Conservation (phyloP, 495 filamentous ascomycete genomes). For the Lepidopterella palustris region DNA sequence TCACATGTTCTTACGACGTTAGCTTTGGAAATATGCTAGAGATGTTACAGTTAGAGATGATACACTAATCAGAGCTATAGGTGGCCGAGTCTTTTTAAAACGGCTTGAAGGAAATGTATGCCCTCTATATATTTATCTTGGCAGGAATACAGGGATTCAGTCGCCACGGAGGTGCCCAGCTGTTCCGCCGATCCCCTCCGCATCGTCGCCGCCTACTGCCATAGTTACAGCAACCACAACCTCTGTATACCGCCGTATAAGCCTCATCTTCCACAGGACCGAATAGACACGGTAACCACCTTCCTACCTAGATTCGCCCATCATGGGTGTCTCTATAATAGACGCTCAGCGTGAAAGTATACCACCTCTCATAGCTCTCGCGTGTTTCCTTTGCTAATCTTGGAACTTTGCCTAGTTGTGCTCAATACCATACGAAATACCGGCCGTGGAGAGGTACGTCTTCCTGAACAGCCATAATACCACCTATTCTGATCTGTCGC, state of each 20-base stretch:
- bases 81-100: no score
- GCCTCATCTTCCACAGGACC: neutral
- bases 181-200: neutral
- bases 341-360: constrained; percentile 38
- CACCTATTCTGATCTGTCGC: constrained; percentile 27
- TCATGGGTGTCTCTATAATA: constrained; percentile 38
- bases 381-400: constrained; percentile 5
- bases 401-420: constrained; percentile 47
- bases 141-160: no score
- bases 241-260: neutral
- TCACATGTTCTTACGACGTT: no score
- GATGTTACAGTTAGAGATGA: no score
- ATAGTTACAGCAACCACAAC: neutral
- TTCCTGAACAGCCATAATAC: constrained; percentile 8
- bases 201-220: neutral
- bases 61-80: no score
- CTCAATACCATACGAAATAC: constrained; percentile 53
- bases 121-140: no score
- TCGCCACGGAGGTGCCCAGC: no score
- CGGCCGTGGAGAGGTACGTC: constrained; percentile 52
- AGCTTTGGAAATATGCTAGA: no score
- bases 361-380: neutral
- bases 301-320: constrained; percentile 1
- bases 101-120: no score
- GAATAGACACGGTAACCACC: neutral